Percentiles rank a stretch among this genome's conserved stretches.
These are phyloP conservation scores for Cryphonectria parasitica DNA, from an alignment of 2,329 filamentous ascomycete species.

Conservation along the genomic window DNA sequence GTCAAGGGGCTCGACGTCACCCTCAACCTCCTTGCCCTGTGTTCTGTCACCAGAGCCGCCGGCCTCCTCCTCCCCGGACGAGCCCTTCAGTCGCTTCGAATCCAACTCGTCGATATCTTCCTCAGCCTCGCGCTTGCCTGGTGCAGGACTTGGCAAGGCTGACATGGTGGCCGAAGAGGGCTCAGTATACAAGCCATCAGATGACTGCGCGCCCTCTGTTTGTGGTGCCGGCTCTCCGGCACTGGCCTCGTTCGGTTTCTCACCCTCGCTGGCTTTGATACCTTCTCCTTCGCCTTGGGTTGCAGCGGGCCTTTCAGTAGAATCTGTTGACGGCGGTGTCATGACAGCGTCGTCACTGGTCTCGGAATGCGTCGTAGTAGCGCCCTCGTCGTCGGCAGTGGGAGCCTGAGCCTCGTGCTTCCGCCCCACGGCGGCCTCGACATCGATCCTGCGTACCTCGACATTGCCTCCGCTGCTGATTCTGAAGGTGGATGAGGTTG, in stretches of 20 bases:
- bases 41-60: conserved; percentile 14
- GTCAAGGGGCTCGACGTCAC: background rate
- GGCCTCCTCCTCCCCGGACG: conserved; percentile 33
- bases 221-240: conserved; percentile 40
- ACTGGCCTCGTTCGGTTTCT: conserved; percentile 31
- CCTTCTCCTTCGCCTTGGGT: conserved; percentile 9
- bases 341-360: conserved; percentile 32
- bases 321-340: conserved; percentile 15
- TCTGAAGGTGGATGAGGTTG: conserved; percentile 44
- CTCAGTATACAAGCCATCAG: conserved; percentile 2
- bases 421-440: conserved; percentile 64
- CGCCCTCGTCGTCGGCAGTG: conserved; percentile 22
- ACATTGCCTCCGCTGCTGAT: conserved; percentile 44
- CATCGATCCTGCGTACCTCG: conserved; percentile 60
- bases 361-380: conserved; percentile 27
- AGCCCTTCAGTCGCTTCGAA: conserved; percentile 56
- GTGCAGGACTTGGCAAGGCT: conserved; percentile 21
- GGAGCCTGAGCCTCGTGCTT: conserved; percentile 41
- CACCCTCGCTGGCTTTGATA: background rate
- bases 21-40: background rate
- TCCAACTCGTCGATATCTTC: conserved; percentile 45
- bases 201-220: conserved; percentile 1
- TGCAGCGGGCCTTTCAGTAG: background rate
- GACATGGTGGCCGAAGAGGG: conserved; percentile 9
- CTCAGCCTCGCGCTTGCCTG: conserved; percentile 59